Evolutionary conservation across 345 rosid genomes (phyloP), one percentile per base, ranked within the genome.

Genomic region (Gossypium anomalum): DNA sequence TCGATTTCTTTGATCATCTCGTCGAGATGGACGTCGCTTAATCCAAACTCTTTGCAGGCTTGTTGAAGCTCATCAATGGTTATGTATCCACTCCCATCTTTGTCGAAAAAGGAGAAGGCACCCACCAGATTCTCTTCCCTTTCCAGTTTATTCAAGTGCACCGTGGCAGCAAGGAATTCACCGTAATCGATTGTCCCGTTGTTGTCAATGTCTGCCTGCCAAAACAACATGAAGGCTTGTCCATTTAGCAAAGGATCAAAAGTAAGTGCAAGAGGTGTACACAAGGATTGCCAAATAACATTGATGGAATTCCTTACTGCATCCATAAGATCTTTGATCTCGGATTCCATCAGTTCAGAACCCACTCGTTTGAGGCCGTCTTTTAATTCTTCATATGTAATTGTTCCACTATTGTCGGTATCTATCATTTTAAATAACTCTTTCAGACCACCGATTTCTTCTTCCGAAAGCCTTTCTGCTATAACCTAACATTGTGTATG

Each of bases 371-470:
- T 87, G 75, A 88, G 61, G 73, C 85, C 84, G 19, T 84, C 90
- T 78, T 86, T 89, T 55, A 91, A 65, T 85, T 91, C 93, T 72
- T 91, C 93, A 78, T 86, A 88, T 2, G 93, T 91, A 73, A 91
- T 91, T 49, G 90, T 83, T 58, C 97, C 93, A 52, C 90, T 91
- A 78, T 80, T 81, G 80, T 91, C 96, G 9, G 91, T 83, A 80
- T 90, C 96, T 75, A 86, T 89, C 97, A 91, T 91, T 58, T 84
- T 91, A 84, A 91, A 91, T 76, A 91, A 80, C 81, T 91, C 93
- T 80, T 83, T 91, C 55, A 91, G 82, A 47, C 97, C 97, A 13
- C 90, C 88, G 34, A 91, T 91, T 77, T 91, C 97, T 85, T 91
- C 97, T 78, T 83, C 89, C 6, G 89, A 89, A 38, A 91, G 89